Evolutionary conservation across 2,329 filamentous ascomycete genomes (phyloP).

Genomic region (Leptodontidium sp.): DNA sequence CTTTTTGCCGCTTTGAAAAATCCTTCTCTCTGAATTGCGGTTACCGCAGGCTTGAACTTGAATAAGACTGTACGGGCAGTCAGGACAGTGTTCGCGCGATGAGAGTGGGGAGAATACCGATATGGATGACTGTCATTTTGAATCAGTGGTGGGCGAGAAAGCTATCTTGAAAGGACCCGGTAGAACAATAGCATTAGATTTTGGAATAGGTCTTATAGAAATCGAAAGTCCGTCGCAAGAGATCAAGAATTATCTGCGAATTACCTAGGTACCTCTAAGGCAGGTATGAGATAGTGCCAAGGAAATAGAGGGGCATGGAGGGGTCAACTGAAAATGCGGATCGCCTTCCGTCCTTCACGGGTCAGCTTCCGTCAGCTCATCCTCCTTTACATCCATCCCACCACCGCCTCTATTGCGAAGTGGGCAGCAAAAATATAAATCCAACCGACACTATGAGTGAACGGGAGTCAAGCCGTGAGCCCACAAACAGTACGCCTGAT

Average conservation of each 20-base stretch:
- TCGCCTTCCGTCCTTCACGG: slow-evolving; percentile 8
- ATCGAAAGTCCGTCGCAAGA: neutral
- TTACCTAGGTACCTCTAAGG: neutral
- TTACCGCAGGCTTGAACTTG: slow-evolving; percentile 32
- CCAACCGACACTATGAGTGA: neutral
- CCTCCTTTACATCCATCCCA: neutral
- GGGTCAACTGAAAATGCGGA: slow-evolving; percentile 11
- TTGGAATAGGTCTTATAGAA: neutral
- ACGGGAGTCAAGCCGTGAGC: neutral
- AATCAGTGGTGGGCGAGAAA: neutral
- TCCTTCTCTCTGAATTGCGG: slow-evolving; percentile 28
- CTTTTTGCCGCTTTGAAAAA: slow-evolving; percentile 33
- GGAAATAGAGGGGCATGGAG: slow-evolving; percentile 15
- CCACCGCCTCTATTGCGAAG: neutral
- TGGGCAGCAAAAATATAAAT: neutral
- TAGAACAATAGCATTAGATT: neutral
- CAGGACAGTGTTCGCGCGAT: neutral
- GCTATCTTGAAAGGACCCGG: no score
- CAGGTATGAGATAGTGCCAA: neutral
- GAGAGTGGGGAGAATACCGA: slow-evolving; percentile 26
- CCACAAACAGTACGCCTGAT: neutral
- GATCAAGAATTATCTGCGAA: neutral
- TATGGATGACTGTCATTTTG: slow-evolving; percentile 39
- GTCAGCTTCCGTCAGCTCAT: slow-evolving; percentile 21
- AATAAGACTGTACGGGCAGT: slow-evolving; percentile 32